Base-by-base conservation (phyloP, 129 eudicot genomes). In the Heracleum sosnowskyi region DNA sequence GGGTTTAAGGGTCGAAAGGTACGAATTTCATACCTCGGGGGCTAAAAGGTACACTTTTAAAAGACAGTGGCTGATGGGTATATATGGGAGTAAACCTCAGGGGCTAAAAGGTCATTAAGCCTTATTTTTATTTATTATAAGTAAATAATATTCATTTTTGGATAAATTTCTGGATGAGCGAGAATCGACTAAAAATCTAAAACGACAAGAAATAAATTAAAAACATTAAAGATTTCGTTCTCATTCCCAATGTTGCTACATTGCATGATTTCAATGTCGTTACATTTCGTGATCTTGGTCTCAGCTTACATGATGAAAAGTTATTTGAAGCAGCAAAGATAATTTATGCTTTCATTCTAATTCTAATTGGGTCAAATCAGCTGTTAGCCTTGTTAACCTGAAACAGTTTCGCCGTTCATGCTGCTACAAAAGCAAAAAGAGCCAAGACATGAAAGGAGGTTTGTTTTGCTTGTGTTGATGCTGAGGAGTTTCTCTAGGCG, bases 381-480 rank as follows among this genome's bases (percentile, higher is more conserved):
- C 93, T 17, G 62, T 46, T 28, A 89, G 90, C 24, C 79, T 89
- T 41, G 90, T 89, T 51, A 89, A 84, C 86, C 79, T 89, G 68
- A 78, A 82, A 78, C 93, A 89, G 78, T 89, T 89, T 68, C 93
- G 93, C 93, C 34, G 90, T 89, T 80, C 90, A 89, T 86, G 93
- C 93, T n/a, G 93, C 93, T 46, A 76, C 90, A 46, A 89, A 89
- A 76, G 93, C 93, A 70, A 89, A 89, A 37, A 89, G 93, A 75
- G 80, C 88, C 24, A 89, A 89, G 85, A 89, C 93, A 49, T 89
- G 93, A 90, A 89, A 89, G 74, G 89, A 88, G 77, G 89, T 88
- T 15, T 88, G 92, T 84, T 88, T 88, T 86, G 92, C 92, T 62
- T 89, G 90, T 84, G 88, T 86, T 53, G 93, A 89, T 84, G 90